Base-by-base conservation (phyloP, 208 protist genomes). In the Wallacemonas collosoma region DNA sequence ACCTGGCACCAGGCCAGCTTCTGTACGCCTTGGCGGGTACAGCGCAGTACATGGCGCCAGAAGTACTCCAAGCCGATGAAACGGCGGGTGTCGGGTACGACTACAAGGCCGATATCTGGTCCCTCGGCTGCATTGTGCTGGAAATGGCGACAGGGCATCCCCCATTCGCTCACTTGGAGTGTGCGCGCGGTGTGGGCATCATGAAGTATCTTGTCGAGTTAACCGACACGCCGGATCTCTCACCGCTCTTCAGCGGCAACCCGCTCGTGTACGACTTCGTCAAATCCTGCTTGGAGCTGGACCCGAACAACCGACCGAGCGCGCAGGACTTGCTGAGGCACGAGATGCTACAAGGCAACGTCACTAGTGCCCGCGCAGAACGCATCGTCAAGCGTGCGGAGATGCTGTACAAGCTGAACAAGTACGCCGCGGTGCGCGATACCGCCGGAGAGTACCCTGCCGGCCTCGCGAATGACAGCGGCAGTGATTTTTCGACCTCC, bases 81-180 rank as follows among this genome's bases (percentile, higher is more conserved):
- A 72, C 79, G 15, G 41, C 89, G 71, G 60, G 75, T 8, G 57
- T 83, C 48, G 89, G 93, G 40, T 95, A 90, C 71, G 82, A 93
- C 80, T 92, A 90, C 81, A 96, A 93, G 79, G 91, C 88, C 7
- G 93, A 97, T 72, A 94, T 97, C 39, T 97, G 93, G 92, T 96
- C 91, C 1, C 45, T 97, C 7, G 93, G 93, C 44, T 95, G 90
- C 73, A 85, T 96, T n/a, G 88, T 83, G 70, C 68, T 95, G 56
- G 93, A 97, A 77, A 87, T 97, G 79, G 93, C 86, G 1, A 97
- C 90, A 5, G 93, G 93, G 17, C 79, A 77, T 66, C 64, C 88
- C 17, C 93, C 90, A 12, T 97, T 95, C 72, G 72, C 79, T 0
- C 81, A 94, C 72, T 38, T 95, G 2, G 83, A 92, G 51, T 79